Evolutionary conservation across 306 rosid species (phyloP), one percentile per base, ranked within the genome.

Genomic region (Vigna unguiculata): DNA sequence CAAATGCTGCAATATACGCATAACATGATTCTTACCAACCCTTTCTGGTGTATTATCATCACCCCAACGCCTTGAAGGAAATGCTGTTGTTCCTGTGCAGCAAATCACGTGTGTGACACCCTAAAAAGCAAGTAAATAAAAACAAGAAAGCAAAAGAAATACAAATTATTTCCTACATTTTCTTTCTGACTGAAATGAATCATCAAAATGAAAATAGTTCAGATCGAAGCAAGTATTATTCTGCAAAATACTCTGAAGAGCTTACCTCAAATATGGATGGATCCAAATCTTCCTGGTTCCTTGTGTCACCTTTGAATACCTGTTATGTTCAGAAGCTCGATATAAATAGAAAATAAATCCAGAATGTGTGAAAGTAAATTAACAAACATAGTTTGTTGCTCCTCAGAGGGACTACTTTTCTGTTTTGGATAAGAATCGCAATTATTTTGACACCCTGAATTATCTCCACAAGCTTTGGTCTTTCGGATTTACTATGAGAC

Each of bases 81-180:
- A 94, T 36, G 97, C 98, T 25, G 97, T 94, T 1, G 98, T 94
- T 81, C 98, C 98, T 3, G 95, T 87, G 90, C 94, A 88, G 90
- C 97, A 94, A 81, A 94, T 94, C 81, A 94, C 93, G 83, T 94
- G 97, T 16, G 98, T 94, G 77, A 92, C 94, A 62, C 97, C 98
- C 98, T 91, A 77, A 28, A 69, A 86, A 54, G 80, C 80, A 84
- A 53, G 74, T 3, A 75, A 51, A 41, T 4, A 81, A 40, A 40
- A 73, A 59, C 41, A 57, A 62, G 41, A 21, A 36, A 61, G 24
- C n/a, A 32, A 30, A 24, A 49, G 66, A 71, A 61, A 74, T 61
- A 8, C 22, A 75, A 34, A 76, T 55, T 19, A 75, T 65, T 72
- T 28, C 58, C 28, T 48, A 25, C 45, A 76, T 58, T 73, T 34